phyloP scores from a whole-genome alignment of 2,329 filamentous ascomycete genomes.

The Aspergillus floridensis region DNA sequence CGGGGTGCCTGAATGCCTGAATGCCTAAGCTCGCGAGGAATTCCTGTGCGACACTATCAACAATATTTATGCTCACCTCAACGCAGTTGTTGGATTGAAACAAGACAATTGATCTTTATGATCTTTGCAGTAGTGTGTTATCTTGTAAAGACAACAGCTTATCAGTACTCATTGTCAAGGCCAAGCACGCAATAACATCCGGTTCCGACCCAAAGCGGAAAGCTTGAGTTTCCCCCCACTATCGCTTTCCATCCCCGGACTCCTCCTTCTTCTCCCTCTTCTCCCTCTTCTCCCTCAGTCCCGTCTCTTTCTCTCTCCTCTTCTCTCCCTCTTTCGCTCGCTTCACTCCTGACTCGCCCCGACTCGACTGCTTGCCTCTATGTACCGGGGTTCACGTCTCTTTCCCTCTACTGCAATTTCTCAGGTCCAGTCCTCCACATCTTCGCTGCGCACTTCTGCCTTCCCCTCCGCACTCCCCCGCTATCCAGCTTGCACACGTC shows the following conservation, averaged over 20 bases:
- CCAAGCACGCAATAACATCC: slow-evolving; percentile 8
- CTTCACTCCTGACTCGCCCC: not conserved
- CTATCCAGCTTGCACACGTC: slow-evolving; percentile 24
- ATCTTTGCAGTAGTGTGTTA: not conserved
- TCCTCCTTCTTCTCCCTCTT: not conserved
- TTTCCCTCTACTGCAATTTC: not conserved
- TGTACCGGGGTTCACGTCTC: slow-evolving; percentile 8
- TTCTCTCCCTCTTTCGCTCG: not conserved
- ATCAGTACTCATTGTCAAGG: not conserved
- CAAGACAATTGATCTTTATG: not conserved
- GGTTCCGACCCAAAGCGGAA: not conserved
- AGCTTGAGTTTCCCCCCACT: not conserved
- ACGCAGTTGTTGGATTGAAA: not conserved
- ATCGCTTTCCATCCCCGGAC: not conserved
- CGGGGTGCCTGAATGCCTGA: not conserved
- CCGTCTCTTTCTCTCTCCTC: slow-evolving; percentile 2
- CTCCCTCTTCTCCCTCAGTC: slow-evolving; percentile 1
- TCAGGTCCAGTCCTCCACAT: not conserved
- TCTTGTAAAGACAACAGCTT: not conserved
- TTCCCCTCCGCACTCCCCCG: slow-evolving; percentile 17
- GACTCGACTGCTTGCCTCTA: slow-evolving; percentile 7
- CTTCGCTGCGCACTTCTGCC: slow-evolving; percentile 5
- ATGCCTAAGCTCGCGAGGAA: not conserved
- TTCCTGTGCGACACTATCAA: not conserved
- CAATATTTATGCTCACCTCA: too few species aligned